These are phyloP conservation scores for Tetrahymena borealis DNA, from an alignment of 73 alveolate species.

Conservation along the genomic window DNA sequence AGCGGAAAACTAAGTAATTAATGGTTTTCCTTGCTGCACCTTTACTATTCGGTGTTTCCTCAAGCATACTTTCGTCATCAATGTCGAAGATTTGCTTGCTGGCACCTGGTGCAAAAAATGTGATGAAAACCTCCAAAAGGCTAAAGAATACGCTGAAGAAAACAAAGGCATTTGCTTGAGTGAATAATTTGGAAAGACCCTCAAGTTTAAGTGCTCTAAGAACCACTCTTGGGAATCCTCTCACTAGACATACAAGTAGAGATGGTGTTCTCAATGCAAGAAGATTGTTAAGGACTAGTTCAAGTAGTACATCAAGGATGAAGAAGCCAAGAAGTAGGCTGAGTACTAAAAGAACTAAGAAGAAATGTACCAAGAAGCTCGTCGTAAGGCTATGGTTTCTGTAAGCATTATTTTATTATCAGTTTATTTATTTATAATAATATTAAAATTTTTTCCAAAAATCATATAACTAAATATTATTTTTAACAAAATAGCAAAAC, in stretches of 20 bases:
- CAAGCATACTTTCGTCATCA: slow-evolving; percentile 1
- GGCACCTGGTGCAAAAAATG: not conserved
- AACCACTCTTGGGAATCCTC: not conserved
- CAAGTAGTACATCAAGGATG: not conserved
- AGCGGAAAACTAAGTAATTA: not conserved
- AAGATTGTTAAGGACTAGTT: not conserved
- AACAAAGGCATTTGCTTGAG: not conserved
- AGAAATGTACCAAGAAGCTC: slow-evolving; percentile 1
- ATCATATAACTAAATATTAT: not conserved
- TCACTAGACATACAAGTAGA: not conserved
- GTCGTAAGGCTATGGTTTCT: not conserved
- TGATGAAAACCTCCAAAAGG: not conserved
- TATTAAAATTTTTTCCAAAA: not conserved
- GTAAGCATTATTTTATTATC: not conserved
- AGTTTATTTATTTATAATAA: not conserved
- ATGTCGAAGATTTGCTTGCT: slow-evolving; percentile 3
- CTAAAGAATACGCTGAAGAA: not conserved
- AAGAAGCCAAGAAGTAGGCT: slow-evolving; percentile 2
- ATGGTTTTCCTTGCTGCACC: slow-evolving; percentile 5
- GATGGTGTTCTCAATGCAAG: not conserved
- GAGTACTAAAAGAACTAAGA: not conserved
- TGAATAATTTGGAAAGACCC: not conserved
- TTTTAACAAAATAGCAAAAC: not conserved
- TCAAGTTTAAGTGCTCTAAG: not conserved
- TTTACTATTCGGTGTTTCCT: slow-evolving; percentile 1